A percentile compares a stretch with the other conserved stretches of the same genome.
Evolutionary conservation across 2,329 filamentous ascomycete genomes (phyloP).

Genomic region (Xylaria sp.): DNA sequence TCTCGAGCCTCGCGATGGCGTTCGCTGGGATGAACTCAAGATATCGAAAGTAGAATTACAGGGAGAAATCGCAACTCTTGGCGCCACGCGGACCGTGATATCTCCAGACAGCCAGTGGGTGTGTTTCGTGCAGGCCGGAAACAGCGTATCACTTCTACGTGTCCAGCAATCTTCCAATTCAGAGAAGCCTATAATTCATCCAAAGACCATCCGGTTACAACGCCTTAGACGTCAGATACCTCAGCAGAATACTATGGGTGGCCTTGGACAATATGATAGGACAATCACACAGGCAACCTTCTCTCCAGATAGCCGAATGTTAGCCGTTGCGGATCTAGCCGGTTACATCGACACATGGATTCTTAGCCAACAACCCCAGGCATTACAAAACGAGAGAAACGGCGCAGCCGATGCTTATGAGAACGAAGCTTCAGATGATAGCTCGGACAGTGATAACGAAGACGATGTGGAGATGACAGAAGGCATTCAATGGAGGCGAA

Average conservation of each 20-base stretch:
- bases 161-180: constrained; percentile 52
- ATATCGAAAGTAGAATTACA: constrained; percentile 77
- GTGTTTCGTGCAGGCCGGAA: constrained; percentile 70
- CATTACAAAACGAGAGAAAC: constrained; percentile 46
- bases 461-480: constrained; percentile 49
- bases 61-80: constrained; percentile 63
- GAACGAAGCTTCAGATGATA: constrained; percentile 53
- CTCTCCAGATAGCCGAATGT: constrained; percentile 79
- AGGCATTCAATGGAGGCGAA: constrained; percentile 78
- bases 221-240: constrained; percentile 65
- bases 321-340: constrained; percentile 82
- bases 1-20: constrained; percentile 63
- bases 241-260: constrained; percentile 68
- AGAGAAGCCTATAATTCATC: constrained; percentile 54
- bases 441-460: constrained; percentile 55
- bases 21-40: constrained; percentile 68
- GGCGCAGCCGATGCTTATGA: constrained; percentile 47
- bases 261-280: constrained; percentile 79
- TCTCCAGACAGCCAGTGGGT: constrained; percentile 78
- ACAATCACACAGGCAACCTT: constrained; percentile 80
- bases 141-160: constrained; percentile 64
- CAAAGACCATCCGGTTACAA: constrained; percentile 59
- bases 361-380: constrained; percentile 65
- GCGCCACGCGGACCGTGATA: constrained; percentile 75
- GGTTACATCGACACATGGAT: constrained; percentile 91